These are phyloP conservation scores for Cronartium quercuum DNA, from an alignment of 1,284 basidiomycete species.

Conservation along the genomic window DNA sequence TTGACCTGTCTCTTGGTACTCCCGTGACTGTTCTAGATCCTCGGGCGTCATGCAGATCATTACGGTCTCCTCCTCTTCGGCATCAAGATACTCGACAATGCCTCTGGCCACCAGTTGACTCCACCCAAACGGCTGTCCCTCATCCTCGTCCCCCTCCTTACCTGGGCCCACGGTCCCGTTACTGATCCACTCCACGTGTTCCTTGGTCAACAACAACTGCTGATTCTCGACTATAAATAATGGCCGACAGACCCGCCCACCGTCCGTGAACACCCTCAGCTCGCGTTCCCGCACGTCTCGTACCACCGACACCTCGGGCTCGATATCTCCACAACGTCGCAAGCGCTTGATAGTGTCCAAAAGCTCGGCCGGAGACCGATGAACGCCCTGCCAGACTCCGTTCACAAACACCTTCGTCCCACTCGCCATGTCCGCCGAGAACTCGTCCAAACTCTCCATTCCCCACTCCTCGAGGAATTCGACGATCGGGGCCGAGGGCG, in stretches of 20 bases:
- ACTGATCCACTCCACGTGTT: slow-evolving; percentile 69
- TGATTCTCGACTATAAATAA: slow-evolving; percentile 83
- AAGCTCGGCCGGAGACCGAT: slow-evolving; percentile 84
- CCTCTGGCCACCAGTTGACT: slow-evolving; percentile 76
- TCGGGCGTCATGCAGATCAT: slow-evolving; percentile 99
- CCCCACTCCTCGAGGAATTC: slow-evolving; percentile 99
- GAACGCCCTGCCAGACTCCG: slow-evolving; percentile 99
- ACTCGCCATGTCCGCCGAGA: slow-evolving; percentile 69
- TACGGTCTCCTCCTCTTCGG: slow-evolving; percentile 98
- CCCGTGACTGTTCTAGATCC: slow-evolving; percentile 76
- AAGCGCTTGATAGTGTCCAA: slow-evolving; percentile 89
- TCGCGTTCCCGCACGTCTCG: slow-evolving; percentile 95
- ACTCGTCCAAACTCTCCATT: slow-evolving; percentile 83
- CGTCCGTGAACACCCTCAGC: slow-evolving; percentile 88
- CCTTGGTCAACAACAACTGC: slow-evolving; percentile 72
- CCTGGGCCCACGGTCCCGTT: slow-evolving; percentile 52
- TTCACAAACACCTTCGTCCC: slow-evolving; percentile 99
- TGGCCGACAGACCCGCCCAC: slow-evolving; percentile 90
- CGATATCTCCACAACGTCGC: slow-evolving; percentile 89
- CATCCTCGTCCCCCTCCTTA: slow-evolving; percentile 55
- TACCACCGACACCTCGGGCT: slow-evolving; percentile 90
- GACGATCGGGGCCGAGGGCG: slow-evolving; percentile 89
- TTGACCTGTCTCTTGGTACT: slow-evolving; percentile 54
- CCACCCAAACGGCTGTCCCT: slow-evolving; percentile 64
- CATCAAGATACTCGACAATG: slow-evolving; percentile 89